A percentile compares a stretch with the other conserved stretches of the same genome.
Evolutionary conservation across 371 early-diverging fungal species (phyloP).

Genomic region (Haplosporangium sp.): DNA sequence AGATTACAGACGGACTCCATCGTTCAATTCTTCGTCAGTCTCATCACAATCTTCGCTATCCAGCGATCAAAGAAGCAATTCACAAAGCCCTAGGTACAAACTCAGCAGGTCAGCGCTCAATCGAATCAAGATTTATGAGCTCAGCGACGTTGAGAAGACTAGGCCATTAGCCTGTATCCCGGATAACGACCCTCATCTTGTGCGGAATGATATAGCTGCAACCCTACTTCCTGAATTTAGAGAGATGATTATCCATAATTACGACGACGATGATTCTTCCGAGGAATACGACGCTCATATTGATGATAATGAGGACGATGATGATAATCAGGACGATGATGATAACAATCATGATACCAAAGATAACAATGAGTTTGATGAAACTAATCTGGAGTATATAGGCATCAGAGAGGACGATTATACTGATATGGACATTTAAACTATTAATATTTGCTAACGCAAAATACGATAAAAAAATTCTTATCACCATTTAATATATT

Average conservation of each 20-base stretch:
- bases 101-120: too few species aligned
- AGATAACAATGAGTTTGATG: too few species aligned
- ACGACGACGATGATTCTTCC: neutral
- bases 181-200: neutral
- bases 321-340: neutral
- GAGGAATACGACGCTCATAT: neutral
- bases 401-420: too few species aligned
- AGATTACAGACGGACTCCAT: neutral
- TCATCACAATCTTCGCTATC: neutral
- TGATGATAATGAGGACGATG: neutral
- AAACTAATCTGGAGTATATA: too few species aligned
- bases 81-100: too few species aligned
- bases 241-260: neutral
- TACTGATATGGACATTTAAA: too few species aligned
- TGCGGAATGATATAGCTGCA: neutral
- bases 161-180: constrained; percentile 1
- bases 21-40: neutral
- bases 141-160: neutral
- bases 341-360: neutral
- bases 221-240: too few species aligned
- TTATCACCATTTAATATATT: too few species aligned
- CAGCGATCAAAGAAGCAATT: neutral
- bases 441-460: too few species aligned
- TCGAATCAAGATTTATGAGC: neutral
- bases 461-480: too few species aligned